A percentile compares a stretch with the other conserved stretches of the same genome.
Evolutionary conservation across 371 early-diverging fungal genomes (phyloP).

Genomic region (Fennellomyces sp.): DNA sequence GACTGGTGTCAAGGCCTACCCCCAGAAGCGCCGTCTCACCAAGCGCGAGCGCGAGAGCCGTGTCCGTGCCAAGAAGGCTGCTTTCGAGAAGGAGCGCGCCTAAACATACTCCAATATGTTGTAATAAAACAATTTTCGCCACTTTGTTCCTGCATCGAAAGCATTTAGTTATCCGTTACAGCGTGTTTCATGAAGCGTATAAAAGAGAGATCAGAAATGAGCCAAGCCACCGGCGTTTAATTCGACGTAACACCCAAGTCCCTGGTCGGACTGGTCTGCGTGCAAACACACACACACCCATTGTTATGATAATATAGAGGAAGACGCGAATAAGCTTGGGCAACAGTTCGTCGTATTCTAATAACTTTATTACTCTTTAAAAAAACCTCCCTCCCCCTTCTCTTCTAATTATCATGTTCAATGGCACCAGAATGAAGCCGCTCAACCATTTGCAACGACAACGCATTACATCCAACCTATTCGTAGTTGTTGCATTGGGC

Average conservation of each 20-base stretch:
- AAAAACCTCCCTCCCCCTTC: slow-evolving; percentile 6
- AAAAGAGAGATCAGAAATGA: too few relatives aligned
- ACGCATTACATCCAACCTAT: slow-evolving; percentile 49
- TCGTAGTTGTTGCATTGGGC: slow-evolving; percentile 48
- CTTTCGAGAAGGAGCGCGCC: slow-evolving; percentile 56
- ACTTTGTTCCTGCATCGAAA: not conserved
- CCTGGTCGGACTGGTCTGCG: too few relatives aligned
- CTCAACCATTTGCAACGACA: slow-evolving; percentile 52
- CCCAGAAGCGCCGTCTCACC: slow-evolving; percentile 73
- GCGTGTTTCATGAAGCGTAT: too few relatives aligned
- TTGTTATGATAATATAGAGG: slow-evolving; percentile 1
- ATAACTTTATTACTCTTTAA: not conserved
- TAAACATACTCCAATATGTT: not conserved
- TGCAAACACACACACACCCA: not conserved
- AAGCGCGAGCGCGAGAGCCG: slow-evolving; percentile 89
- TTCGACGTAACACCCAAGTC: too few relatives aligned
- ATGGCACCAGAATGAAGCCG: slow-evolving; percentile 30
- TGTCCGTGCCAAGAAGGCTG: slow-evolving; percentile 90
- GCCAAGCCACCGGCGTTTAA: not conserved
- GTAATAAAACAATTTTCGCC: not conserved
- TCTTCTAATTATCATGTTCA: slow-evolving; percentile 16
- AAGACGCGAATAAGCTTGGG: not conserved
- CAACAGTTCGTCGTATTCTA: not conserved
- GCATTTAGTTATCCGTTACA: not conserved
- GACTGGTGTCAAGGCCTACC: slow-evolving; percentile 59